phyloP scores from a whole-genome alignment of 208 protist species.

The Acanthamoeba sp. region DNA sequence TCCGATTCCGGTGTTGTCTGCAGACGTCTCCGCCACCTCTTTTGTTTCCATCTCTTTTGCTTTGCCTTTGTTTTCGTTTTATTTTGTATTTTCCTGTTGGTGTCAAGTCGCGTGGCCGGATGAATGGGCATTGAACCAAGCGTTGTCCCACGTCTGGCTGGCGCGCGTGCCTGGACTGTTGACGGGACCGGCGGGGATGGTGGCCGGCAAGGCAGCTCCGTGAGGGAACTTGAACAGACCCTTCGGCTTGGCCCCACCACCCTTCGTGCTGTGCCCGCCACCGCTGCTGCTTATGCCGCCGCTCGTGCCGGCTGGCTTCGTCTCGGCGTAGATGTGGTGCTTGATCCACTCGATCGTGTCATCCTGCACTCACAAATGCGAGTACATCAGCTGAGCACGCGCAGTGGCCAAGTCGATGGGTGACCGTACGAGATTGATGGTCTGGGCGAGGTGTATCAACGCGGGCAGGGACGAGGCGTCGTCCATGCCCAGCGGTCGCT shows the following conservation, averaged over 20 bases:
- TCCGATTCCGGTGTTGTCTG: too few relatives aligned
- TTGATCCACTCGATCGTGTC: conserved; percentile 58
- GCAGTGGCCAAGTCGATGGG: background rate
- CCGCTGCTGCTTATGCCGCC: background rate
- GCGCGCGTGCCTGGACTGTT: background rate
- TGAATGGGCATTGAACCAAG: conserved; percentile 32
- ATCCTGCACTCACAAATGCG: background rate
- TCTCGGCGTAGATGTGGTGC: background rate
- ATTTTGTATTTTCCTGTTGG: background rate
- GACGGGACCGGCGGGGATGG: background rate
- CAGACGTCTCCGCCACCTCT: too few relatives aligned
- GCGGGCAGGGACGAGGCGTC: conserved; percentile 30
- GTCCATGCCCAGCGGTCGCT: conserved; percentile 19
- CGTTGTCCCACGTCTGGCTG: conserved; percentile 50
- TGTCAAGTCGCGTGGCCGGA: background rate
- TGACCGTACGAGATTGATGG: conserved; percentile 7
- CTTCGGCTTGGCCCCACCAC: background rate
- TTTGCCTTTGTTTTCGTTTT: too few relatives aligned
- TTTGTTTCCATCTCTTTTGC: too few relatives aligned
- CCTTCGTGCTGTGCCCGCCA: background rate
- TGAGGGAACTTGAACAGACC: background rate
- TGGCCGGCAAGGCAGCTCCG: background rate
- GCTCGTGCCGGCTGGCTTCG: background rate
- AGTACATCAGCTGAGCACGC: background rate
- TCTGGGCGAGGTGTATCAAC: conserved; percentile 35